Evolutionary conservation across 1,139 yeast species (phyloP), one percentile per base, ranked within the genome.

Genomic region (Lodderomyces metapsilosis): DNA sequence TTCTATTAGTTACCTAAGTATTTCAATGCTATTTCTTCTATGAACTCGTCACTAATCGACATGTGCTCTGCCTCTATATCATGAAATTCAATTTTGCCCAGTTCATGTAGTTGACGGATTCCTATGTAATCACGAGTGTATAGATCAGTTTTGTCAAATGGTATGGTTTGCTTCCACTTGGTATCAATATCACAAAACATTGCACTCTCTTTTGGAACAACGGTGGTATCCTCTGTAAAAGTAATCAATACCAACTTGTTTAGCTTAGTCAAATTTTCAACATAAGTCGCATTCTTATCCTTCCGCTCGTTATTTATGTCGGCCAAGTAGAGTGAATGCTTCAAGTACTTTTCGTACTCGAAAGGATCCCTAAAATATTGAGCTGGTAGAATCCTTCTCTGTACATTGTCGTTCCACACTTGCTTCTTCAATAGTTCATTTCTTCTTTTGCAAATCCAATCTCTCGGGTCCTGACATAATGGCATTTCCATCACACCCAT

Each of bases 401-500:
- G 95, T 0, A 85, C 71, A 16, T 68, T 68, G 11, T 66, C 66
- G 24, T 68, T 58, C 82, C 89, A 87, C 1, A 85, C 79, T 51
- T 81, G 88, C 27, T 61, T 61, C 56, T 76, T 82, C 47, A 87
- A 60, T 2, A 81, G 40, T 22, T 58, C 68, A 54, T 84, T 84
- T 42, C 82, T 67, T 37, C 67, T 64, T 43, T 72, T 64, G 54
- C 95, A 87, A 1, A 83, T 43, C 79, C 86, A 81, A 52, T 83
- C 86, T 5, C 56, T 54, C 4, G 69, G 62, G 2, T 68, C 58
- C 2, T 59, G 59, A 57, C 95, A 86, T 5, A 71, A 58, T 0
- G 91, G 91, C 36, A 87, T 64, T 47, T 85, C 92, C 51, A 74
- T 70, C 6, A 86, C 79, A 3, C 95, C 95, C 64, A 82, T 75